Percentiles rank a stretch among this genome's conserved stretches.
phyloP scores from a whole-genome alignment of 2,329 filamentous ascomycete genomes.

The Diaporthe sp. region DNA sequence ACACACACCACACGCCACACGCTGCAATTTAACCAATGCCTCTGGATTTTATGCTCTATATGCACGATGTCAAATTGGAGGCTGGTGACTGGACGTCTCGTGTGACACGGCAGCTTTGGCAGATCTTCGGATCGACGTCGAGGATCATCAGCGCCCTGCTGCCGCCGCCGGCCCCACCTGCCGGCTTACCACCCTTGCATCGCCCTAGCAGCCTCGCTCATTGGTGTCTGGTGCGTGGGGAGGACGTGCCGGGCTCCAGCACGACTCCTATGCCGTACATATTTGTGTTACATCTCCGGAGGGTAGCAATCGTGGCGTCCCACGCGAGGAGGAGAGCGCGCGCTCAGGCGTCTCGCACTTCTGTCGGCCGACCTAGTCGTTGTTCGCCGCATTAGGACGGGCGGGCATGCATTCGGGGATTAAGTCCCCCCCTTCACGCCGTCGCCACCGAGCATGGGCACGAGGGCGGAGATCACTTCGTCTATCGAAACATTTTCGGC shows the following conservation, averaged over 20 bases:
- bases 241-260: neutral
- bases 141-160: slow-evolving; percentile 8
- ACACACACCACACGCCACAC: neutral
- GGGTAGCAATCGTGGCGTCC: neutral
- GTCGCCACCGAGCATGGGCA: neutral
- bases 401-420: neutral
- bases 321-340: neutral
- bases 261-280: neutral
- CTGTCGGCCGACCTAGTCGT: neutral
- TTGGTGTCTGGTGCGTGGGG: neutral
- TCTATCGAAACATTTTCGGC: slow-evolving; percentile 4
- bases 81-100: neutral
- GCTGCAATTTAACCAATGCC: neutral
- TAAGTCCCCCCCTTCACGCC: neutral
- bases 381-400: neutral
- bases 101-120: neutral
- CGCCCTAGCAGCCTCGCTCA: neutral
- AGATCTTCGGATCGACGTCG: slow-evolving; percentile 16
- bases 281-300: neutral
- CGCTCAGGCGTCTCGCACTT: neutral
- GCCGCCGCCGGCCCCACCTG: neutral
- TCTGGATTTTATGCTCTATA: neutral
- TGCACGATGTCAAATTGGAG: neutral
- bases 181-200: slow-evolving; percentile 1
- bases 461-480: slow-evolving; percentile 2